phyloP scores from a whole-genome alignment of 768 basidiomycete species.

The Amanita thiersii region DNA sequence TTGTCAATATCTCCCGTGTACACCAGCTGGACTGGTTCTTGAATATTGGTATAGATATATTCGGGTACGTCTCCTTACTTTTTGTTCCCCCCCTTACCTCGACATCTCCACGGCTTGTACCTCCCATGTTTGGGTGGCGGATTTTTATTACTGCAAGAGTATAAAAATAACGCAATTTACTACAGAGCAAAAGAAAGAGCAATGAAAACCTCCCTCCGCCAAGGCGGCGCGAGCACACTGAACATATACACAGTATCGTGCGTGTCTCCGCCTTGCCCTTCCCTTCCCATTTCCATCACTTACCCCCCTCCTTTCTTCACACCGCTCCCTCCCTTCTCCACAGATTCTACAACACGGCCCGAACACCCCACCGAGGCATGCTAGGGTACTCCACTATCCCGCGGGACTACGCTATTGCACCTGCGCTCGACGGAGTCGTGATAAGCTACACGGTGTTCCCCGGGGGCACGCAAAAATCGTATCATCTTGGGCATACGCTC shows the following conservation, averaged over 20 bases:
- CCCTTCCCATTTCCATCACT: constrained; percentile 7
- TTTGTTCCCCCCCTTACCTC: too few species aligned
- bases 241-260: constrained; percentile 32
- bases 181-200: constrained; percentile 15
- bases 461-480: constrained; percentile 29
- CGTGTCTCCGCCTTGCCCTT: neutral
- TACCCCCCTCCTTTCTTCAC: constrained; percentile 8
- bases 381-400: constrained; percentile 47
- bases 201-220: constrained; percentile 29
- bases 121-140: neutral
- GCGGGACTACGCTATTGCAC: constrained; percentile 23
- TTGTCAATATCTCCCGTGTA: constrained; percentile 27
- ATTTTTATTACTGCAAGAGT: constrained; percentile 15
- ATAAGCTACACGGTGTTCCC: constrained; percentile 29
- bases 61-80: constrained; percentile 5
- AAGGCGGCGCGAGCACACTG: constrained; percentile 26
- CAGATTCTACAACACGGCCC: constrained; percentile 17
- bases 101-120: too few species aligned
- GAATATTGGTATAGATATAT: constrained; percentile 21
- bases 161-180: neutral
- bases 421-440: constrained; percentile 36
- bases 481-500: constrained; percentile 36
- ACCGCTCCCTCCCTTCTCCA: neutral
- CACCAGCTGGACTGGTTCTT: constrained; percentile 36
- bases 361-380: constrained; percentile 21